Conservation (phyloP, 805 yeast genomes). For the Pichia californica region DNA sequence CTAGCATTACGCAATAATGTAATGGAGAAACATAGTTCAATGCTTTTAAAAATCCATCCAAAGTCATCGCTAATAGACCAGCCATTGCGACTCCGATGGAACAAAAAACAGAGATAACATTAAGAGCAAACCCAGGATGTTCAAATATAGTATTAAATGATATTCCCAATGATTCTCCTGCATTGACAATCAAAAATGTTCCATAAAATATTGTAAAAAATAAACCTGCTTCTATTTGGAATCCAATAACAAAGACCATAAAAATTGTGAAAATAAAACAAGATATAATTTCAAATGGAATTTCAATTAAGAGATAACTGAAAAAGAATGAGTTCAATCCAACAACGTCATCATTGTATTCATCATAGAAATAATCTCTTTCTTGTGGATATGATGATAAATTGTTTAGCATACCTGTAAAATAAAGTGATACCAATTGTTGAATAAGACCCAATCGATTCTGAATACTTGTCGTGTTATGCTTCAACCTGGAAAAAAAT, state of each 20-base stretch:
- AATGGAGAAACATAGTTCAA: conserved; percentile 74
- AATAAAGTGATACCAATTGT: conserved; percentile 64
- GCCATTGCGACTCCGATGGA: conserved; percentile 78
- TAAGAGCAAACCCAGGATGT: conserved; percentile 77
- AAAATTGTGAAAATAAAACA: conserved; percentile 53
- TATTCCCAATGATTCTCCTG: conserved; percentile 84
- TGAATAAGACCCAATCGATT: conserved; percentile 74
- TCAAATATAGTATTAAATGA: conserved; percentile 65
- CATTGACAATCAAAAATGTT: conserved; percentile 48
- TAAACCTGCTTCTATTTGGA: conserved; percentile 61
- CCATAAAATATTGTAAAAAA: conserved; percentile 60
- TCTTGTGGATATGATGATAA: conserved; percentile 70
- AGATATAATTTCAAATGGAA: conserved; percentile 62
- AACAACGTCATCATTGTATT: conserved; percentile 66
- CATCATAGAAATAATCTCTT: conserved; percentile 70
- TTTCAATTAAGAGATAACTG: conserved; percentile 52
- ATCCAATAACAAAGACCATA: conserved; percentile 63
- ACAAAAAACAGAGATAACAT: conserved; percentile 57
- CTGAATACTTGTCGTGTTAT: conserved; percentile 44
- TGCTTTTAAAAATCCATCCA: conserved; percentile 63
- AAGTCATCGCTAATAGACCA: conserved; percentile 73
- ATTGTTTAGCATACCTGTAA: conserved; percentile 74
- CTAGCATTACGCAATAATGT: conserved; percentile 58
- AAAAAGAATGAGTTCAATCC: conserved; percentile 57
- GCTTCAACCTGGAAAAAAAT: conserved; percentile 56